phyloP scores from a whole-genome alignment of 2,329 filamentous ascomycete genomes.

The Pezicula radicicola region DNA sequence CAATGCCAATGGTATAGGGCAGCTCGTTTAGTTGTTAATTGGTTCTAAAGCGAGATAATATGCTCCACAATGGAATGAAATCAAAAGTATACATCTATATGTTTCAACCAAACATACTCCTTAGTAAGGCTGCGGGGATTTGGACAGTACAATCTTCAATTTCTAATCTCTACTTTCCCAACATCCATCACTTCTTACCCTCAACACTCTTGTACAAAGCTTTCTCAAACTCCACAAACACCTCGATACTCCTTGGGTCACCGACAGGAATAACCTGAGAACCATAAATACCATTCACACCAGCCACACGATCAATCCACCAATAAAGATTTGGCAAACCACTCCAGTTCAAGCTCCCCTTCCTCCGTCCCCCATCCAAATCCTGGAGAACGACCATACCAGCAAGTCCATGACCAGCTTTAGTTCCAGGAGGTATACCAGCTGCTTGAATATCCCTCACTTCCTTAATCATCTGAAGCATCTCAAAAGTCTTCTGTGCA shows the following conservation, averaged over 20 bases:
- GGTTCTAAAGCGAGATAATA: too few species aligned
- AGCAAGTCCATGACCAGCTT: slow-evolving; percentile 36
- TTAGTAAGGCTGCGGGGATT: too few species aligned
- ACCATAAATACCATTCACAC: slow-evolving; percentile 38
- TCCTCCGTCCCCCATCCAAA: slow-evolving; percentile 32
- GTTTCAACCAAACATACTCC: too few species aligned
- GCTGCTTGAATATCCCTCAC: slow-evolving; percentile 6
- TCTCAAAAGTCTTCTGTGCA: slow-evolving; percentile 21
- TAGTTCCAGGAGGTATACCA: slow-evolving; percentile 33
- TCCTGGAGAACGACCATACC: slow-evolving; percentile 39
- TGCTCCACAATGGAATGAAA: too few species aligned
- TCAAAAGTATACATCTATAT: too few species aligned
- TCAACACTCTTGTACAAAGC: slow-evolving; percentile 31
- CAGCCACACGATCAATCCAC: slow-evolving; percentile 37
- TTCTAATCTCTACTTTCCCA: too few species aligned
- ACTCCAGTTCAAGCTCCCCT: slow-evolving; percentile 39
- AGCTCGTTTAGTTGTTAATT: too few species aligned
- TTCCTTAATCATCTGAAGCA: slow-evolving; percentile 5
- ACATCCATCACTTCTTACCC: too few species aligned
- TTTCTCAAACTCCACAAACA: slow-evolving; percentile 35
- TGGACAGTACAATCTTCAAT: too few species aligned
- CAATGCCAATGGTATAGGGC: too few species aligned
- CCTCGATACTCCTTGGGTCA: slow-evolving; percentile 31
- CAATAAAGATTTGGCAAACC: slow-evolving; percentile 45
- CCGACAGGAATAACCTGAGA: slow-evolving; percentile 40